These are phyloP conservation scores for Phytophthora multivora DNA, from an alignment of 352 stramenopile genomes.

Conservation along the genomic window DNA sequence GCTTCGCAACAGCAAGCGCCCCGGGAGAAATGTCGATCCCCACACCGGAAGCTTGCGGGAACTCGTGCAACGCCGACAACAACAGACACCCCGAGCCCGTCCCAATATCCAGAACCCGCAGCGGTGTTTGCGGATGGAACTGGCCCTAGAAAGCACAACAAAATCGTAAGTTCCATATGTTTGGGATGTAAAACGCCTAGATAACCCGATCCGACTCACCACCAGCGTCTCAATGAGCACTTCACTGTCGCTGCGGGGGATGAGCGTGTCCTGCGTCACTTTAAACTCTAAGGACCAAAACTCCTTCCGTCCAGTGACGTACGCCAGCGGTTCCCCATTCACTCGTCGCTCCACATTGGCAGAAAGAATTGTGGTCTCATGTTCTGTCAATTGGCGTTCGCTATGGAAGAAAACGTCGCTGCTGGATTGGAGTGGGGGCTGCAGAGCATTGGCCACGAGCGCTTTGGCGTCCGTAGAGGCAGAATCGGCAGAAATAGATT, in stretches of 20 bases:
- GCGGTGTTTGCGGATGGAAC: conserved; percentile 39
- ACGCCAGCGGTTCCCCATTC: conserved; percentile 72
- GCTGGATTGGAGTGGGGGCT: conserved; percentile 38
- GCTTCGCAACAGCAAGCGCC: conserved; percentile 55
- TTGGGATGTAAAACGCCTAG: neutral
- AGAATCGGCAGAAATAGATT: neutral
- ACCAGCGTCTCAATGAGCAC: conserved; percentile 74
- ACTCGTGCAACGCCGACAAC: conserved; percentile 64
- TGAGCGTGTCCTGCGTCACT: conserved; percentile 67
- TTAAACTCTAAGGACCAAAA: conserved; percentile 77
- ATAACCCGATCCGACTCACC: conserved; percentile 28
- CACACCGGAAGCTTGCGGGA: conserved; percentile 54
- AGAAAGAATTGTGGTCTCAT: conserved; percentile 37
- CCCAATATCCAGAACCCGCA: conserved; percentile 73
- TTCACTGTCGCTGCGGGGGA: conserved; percentile 84
- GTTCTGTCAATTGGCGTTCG: conserved; percentile 45
- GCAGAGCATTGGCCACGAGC: conserved; percentile 56
- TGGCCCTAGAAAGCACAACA: conserved; percentile 29
- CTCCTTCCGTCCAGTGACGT: conserved; percentile 65
- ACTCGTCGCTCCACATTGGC: conserved; percentile 29
- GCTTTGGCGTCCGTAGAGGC: conserved; percentile 54
- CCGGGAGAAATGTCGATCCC: conserved; percentile 63
- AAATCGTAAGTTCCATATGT: neutral
- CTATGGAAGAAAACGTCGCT: conserved; percentile 66
- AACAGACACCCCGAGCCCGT: conserved; percentile 76